Conservation (phyloP, 805 yeast genomes). For the Barnettozyma sucrosica region DNA sequence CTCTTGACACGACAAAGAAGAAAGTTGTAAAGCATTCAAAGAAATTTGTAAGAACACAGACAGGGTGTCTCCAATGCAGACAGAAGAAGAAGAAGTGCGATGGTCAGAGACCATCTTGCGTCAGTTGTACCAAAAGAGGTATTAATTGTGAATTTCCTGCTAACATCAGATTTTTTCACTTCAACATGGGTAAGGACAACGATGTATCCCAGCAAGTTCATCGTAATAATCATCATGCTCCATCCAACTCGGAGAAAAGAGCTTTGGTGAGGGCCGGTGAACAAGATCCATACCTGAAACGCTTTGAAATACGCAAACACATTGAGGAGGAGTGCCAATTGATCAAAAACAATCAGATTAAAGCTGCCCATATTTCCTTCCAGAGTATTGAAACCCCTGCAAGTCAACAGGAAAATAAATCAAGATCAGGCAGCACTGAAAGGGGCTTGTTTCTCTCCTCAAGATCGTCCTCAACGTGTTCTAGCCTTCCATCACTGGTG, state of each 20-base stretch:
- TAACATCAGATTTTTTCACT: constrained; percentile 22
- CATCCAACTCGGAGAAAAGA: not conserved
- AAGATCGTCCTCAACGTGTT: constrained; percentile 9
- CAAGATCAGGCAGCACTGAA: not conserved
- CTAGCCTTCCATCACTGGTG: constrained; percentile 7
- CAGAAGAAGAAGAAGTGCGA: constrained; percentile 28
- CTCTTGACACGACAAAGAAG: constrained; percentile 1
- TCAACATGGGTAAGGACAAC: constrained; percentile 2
- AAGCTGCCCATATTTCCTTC: not conserved
- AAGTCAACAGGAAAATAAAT: not conserved
- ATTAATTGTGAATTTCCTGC: constrained; percentile 23
- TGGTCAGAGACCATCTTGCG: constrained; percentile 23
- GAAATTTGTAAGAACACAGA: constrained; percentile 25
- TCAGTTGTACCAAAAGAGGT: constrained; percentile 23
- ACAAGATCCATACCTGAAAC: not conserved
- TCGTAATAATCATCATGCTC: not conserved
- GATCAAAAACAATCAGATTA: not conserved
- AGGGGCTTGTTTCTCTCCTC: not conserved
- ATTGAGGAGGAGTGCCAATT: not conserved
- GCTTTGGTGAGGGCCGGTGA: not conserved
- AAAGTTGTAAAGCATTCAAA: constrained; percentile 23
- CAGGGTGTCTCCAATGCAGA: constrained; percentile 26
- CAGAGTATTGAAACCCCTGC: not conserved
- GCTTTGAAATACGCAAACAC: not conserved
- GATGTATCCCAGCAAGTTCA: not conserved